Base-by-base conservation (phyloP, 805 yeast species). In the Candida morakotiae region DNA sequence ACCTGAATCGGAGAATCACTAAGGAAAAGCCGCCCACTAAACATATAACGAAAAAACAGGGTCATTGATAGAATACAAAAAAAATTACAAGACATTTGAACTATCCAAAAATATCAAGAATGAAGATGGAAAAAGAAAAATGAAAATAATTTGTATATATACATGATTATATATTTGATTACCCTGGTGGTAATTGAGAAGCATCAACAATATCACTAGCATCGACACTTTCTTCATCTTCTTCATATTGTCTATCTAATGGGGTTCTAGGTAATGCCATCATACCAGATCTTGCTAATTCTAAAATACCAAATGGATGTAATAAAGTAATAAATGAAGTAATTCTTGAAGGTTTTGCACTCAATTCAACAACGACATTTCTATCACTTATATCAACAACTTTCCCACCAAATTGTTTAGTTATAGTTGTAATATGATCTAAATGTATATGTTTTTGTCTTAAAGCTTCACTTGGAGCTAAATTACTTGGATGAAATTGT, bases 211-310 rank as follows among this genome's bases (percentile, higher is more conserved):
- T 77, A 39, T 83, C 86, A 39, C 69, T 62, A 24, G 81, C 84
- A 42, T 76, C 79, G 9, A 66, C 72, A 9, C 48, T 46, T 8
- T 74, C 83, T 20, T 72, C 79, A 16, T 68, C 73, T 14, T 66
- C 74, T 29, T 60, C 66, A 26, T 55, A 53, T 29, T 55, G 60
- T 16, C 65, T 66, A 46, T 81, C 86, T 49, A 88, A 67, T 29
- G 96, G 96, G 34, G 98, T 87, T 75, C 97, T 82, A 56, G 98
- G 94, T 53, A 93, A 75, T 8, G 98, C 98, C 91, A 93, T 88
- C 94, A 91, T 87, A 67, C 98, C 98, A 18, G 95, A 83, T 68
- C 98, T 79, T 30, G 97, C 96, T 52, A 91, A 84, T 67, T 93
- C 98, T 55, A 93, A 75, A 41, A 93, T 81, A 56, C 98, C 98